phyloP scores from a whole-genome alignment of 176 grass and related monocot genomes.

The Ampelocalamus luodianensis region DNA sequence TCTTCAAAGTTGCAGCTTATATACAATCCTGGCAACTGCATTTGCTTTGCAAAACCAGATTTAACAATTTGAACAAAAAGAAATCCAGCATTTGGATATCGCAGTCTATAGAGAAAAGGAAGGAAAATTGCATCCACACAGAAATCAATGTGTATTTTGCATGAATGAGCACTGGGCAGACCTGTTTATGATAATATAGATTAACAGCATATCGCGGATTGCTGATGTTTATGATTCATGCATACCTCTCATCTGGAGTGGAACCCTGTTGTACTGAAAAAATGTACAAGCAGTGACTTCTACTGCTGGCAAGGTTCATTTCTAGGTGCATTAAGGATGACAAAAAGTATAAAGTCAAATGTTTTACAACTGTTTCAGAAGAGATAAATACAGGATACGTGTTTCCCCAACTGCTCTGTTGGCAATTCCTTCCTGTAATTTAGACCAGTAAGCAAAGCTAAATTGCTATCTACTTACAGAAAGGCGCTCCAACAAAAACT shows the following conservation, averaged over 20 bases:
- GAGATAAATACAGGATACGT: constrained; percentile 61
- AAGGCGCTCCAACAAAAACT: constrained; percentile 1
- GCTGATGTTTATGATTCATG: constrained; percentile 10
- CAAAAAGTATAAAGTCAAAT: constrained; percentile 36
- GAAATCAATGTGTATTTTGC: neutral
- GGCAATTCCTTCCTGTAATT: constrained; percentile 81
- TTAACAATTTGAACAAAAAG: neutral
- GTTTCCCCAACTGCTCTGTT: constrained; percentile 97
- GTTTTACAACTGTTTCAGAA: constrained; percentile 45
- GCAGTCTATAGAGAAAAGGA: constrained; percentile 5
- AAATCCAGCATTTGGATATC: neutral
- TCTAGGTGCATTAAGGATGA: constrained; percentile 54
- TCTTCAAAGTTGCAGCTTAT: constrained; percentile 22
- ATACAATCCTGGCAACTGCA: constrained; percentile 4
- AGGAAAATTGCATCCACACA: constrained; percentile 14
- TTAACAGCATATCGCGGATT: neutral
- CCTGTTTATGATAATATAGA: neutral
- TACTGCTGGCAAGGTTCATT: constrained; percentile 89
- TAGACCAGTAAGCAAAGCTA: constrained; percentile 20
- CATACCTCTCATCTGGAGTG: constrained; percentile 64
- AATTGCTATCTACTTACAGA: constrained; percentile 20
- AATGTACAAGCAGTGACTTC: constrained; percentile 93
- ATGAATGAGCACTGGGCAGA: constrained; percentile 7
- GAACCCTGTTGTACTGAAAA: constrained; percentile 75
- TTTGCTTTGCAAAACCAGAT: neutral